Percentiles rank a stretch among this genome's conserved stretches.
phyloP scores from a whole-genome alignment of 140 eudicot species.

The Stevia rebaudiana region DNA sequence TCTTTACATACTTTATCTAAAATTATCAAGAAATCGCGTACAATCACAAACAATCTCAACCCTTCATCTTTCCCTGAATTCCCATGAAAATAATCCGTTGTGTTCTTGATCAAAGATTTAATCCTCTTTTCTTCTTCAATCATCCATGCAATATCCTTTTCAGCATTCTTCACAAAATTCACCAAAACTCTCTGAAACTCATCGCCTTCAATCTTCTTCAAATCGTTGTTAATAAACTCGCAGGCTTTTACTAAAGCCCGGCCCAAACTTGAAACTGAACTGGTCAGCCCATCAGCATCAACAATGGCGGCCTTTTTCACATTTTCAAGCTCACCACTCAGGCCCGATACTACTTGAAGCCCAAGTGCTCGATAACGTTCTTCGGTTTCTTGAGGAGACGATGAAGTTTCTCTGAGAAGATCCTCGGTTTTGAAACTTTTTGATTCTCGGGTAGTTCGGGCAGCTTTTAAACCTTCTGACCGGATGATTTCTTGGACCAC shows the following conservation, averaged over 20 bases:
- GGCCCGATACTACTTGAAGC: slow-evolving; percentile 70
- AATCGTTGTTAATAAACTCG: slow-evolving; percentile 50
- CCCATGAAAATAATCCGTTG: slow-evolving; percentile 92
- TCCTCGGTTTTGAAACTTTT: slow-evolving; percentile 54
- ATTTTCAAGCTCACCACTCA: slow-evolving; percentile 62
- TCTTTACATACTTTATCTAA: slow-evolving; percentile 75
- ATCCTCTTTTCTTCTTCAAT: slow-evolving; percentile 81
- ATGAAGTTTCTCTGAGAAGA: slow-evolving; percentile 40
- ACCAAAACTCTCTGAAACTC: slow-evolving; percentile 53
- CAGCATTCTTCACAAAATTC: slow-evolving; percentile 62
- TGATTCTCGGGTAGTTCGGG: slow-evolving; percentile 50
- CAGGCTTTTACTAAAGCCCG: slow-evolving; percentile 47
- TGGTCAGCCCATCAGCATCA: slow-evolving; percentile 69
- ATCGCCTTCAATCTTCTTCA: slow-evolving; percentile 44
- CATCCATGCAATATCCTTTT: slow-evolving; percentile 53
- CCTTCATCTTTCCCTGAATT: slow-evolving; percentile 84
- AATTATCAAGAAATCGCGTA: slow-evolving; percentile 74
- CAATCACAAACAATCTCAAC: slow-evolving; percentile 67
- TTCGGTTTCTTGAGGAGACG: slow-evolving; percentile 50
- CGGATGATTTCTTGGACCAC: slow-evolving; percentile 94
- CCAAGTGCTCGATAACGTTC: slow-evolving; percentile 67
- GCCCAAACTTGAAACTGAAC: slow-evolving; percentile 55
- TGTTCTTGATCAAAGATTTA: slow-evolving; percentile 61
- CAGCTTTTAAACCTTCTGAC: slow-evolving; percentile 82
- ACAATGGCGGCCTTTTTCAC: slow-evolving; percentile 74